These are phyloP conservation scores for Nemania serpens DNA, from an alignment of 2,329 filamentous ascomycete genomes.

Conservation along the genomic window DNA sequence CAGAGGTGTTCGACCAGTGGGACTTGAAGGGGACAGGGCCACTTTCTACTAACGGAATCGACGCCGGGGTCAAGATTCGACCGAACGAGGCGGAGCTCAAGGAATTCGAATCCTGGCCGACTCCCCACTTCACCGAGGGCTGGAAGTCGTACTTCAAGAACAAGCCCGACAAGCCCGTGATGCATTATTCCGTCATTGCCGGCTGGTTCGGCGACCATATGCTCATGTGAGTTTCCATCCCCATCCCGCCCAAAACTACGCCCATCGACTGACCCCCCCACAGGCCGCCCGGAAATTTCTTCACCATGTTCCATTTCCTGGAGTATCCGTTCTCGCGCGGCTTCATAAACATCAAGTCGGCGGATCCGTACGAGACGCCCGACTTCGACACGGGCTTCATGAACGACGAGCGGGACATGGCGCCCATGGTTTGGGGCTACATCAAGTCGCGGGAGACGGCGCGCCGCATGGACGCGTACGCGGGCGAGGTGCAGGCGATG, in stretches of 20 bases:
- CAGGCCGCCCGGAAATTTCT: slow-evolving; percentile 78
- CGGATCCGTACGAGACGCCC: slow-evolving; percentile 73
- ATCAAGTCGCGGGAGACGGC: slow-evolving; percentile 83
- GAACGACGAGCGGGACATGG: slow-evolving; percentile 86
- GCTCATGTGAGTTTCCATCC: slow-evolving; percentile 51
- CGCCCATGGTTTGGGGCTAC: slow-evolving; percentile 82
- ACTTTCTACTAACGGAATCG: slow-evolving; percentile 77
- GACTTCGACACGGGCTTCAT: slow-evolving; percentile 85
- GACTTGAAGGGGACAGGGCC: slow-evolving; percentile 78
- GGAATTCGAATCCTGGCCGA: slow-evolving; percentile 74
- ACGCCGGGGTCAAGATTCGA: slow-evolving; percentile 78
- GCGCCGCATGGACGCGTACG: slow-evolving; percentile 76
- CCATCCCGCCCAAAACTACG: too few species aligned
- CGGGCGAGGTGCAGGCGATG: slow-evolving; percentile 70
- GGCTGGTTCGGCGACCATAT: slow-evolving; percentile 67
- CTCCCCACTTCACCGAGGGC: slow-evolving; percentile 71
- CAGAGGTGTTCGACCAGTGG: slow-evolving; percentile 75
- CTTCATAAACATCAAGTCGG: slow-evolving; percentile 70
- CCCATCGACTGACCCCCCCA: slow-evolving; percentile 13
- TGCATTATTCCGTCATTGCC: slow-evolving; percentile 81
- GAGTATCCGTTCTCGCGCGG: slow-evolving; percentile 79
- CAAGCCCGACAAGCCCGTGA: slow-evolving; percentile 84
- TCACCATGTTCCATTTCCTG: slow-evolving; percentile 83
- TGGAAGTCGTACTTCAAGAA: slow-evolving; percentile 85
- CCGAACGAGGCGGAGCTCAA: slow-evolving; percentile 70